Conservation (phyloP, 106 monocot genomes). For the Phalaenopsis aphrodite region DNA sequence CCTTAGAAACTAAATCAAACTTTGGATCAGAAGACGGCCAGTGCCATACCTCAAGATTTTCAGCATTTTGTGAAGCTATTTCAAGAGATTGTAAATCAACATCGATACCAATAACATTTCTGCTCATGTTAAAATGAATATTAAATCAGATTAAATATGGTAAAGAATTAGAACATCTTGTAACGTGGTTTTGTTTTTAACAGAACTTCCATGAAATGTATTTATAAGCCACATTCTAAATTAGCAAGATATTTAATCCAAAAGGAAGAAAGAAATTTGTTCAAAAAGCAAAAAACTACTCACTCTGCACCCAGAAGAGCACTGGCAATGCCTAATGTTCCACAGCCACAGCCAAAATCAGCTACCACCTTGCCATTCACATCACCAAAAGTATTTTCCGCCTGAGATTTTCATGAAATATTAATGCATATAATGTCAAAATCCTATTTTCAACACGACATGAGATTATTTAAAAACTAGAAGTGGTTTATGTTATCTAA, state of each 20-base stretch:
- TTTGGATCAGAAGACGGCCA: not conserved
- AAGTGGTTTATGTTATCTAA: not conserved
- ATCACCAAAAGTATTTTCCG: conserved; percentile 81
- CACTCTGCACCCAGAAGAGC: conserved; percentile 87
- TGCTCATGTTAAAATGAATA: conserved; percentile 21
- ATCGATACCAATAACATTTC: conserved; percentile 77
- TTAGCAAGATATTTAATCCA: not conserved
- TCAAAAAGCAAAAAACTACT: conserved; percentile 22
- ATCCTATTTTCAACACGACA: not conserved
- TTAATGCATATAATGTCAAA: not conserved
- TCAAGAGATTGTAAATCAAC: conserved; percentile 73
- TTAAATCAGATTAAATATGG: not conserved
- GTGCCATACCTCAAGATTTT: conserved; percentile 68
- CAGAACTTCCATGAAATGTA: not conserved
- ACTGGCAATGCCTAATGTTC: conserved; percentile 85
- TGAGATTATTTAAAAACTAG: not conserved
- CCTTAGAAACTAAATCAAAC: not conserved
- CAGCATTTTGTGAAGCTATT: conserved; percentile 74
- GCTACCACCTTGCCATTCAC: conserved; percentile 81
- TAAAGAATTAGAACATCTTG: not conserved
- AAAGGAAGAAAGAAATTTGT: not conserved
- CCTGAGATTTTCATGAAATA: conserved; percentile 30
- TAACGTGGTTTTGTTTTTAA: not conserved
- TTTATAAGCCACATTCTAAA: not conserved
- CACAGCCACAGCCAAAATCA: conserved; percentile 98